Base-by-base conservation (phyloP, 129 eudicot species). In the Artemisia annua region DNA sequence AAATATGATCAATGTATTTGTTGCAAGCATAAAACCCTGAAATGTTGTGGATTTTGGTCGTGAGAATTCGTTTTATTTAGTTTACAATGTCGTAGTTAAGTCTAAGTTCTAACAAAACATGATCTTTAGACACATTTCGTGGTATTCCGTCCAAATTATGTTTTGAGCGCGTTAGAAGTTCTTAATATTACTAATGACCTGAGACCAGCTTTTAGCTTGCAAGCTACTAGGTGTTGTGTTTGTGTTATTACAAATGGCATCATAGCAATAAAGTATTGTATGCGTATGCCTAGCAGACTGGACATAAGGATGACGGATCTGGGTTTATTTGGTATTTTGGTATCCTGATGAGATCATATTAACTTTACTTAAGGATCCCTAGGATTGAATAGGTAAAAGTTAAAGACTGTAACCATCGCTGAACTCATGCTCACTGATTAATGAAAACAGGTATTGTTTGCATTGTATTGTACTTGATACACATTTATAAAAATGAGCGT, bases 11-110 rank as follows among this genome's bases (percentile, higher is more conserved):
- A 32, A 20, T 26, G 24, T 66, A 43, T 58, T 59, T 16, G 26
- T 46, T 58, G 68, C 58, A 71, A 71, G 48, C 56, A 3, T 74
- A 65, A 64, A 75, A 66, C 57, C 35, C 70, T 30, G 7, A 69
- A 35, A 60, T 60, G 39, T 69, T 77, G 60, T 77, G 81, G 76
- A 60, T 77, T 75, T 77, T 77, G 76, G 64, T 61, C 65, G 44
- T 76, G 26, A 51, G 53, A 51, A 32, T 16, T 48, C 32, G 26
- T 48, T 43, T 46, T 48, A 30, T 68, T 20, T 61, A 30, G 75
- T 61, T 69, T 5, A 48, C 73, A 14, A 14, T 13, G 69, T 48
- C 14, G 73, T 57, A 16, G 62, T 58, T 48, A 48, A 2, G 51
- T 49, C 70, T 48, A 68, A 77, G 63, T 32, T 50, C 56, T 77